These are phyloP conservation scores for Hymenoscyphus fructigenus DNA, from an alignment of 2,329 filamentous ascomycete species.

Conservation along the genomic window DNA sequence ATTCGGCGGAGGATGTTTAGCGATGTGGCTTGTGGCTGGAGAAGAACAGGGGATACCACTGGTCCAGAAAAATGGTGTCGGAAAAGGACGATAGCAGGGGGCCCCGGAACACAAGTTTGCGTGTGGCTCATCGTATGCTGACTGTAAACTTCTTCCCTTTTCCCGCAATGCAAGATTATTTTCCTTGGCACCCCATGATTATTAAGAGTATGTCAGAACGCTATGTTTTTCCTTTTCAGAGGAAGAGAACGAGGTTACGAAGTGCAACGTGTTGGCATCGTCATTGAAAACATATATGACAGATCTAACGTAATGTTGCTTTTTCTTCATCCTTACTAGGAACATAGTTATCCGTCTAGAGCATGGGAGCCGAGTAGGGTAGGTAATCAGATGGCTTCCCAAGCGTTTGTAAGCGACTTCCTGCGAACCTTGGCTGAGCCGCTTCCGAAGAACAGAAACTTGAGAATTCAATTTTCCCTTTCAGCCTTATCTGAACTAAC, in stretches of 20 bases:
- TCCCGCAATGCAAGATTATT: not conserved
- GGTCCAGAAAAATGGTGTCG: not conserved
- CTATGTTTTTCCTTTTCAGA: not conserved
- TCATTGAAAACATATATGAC: conserved; percentile 1
- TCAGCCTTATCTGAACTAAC: not conserved
- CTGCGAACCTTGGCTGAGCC: not conserved
- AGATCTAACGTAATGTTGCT: not conserved
- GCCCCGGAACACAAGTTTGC: not conserved
- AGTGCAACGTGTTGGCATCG: conserved; percentile 1
- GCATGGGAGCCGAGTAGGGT: not conserved
- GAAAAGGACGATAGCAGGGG: not conserved
- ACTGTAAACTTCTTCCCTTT: not conserved
- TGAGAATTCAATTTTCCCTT: not conserved
- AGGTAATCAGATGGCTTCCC: not conserved
- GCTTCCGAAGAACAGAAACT: not conserved
- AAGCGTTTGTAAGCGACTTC: not conserved
- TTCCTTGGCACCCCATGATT: not conserved
- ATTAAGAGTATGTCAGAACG: not conserved
- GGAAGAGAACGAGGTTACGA: not conserved
- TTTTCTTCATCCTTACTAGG: not conserved
- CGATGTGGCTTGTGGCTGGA: not conserved
- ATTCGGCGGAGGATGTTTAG: not conserved
- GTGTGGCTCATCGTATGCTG: conserved; percentile 3
- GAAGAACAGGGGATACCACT: too few relatives aligned
- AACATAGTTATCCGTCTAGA: not conserved